Evolutionary conservation across 352 stramenopile genomes (phyloP).

Genomic region (Phytopythium chamaehyphon): DNA sequence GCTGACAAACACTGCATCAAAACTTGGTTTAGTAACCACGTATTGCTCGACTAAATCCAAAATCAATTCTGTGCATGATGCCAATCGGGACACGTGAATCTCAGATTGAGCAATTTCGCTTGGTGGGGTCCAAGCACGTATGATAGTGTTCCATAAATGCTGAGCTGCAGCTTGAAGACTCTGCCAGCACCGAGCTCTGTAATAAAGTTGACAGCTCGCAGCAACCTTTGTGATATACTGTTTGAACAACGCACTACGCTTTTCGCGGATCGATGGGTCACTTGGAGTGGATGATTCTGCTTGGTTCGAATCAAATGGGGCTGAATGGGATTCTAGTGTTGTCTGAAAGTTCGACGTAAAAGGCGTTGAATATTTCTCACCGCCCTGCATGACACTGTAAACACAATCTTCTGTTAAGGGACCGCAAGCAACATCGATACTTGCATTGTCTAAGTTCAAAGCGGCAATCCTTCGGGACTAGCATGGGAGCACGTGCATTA

Average conservation of each 20-base stretch:
- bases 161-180: conserved; percentile 47
- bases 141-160: conserved; percentile 56
- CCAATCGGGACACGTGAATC: conserved; percentile 15
- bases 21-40: neutral
- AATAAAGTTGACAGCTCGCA: conserved; percentile 40
- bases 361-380: neutral
- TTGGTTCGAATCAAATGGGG: too few relatives aligned
- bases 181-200: conserved; percentile 42
- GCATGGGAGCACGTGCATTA: neutral
- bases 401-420: conserved; percentile 32
- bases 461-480: neutral
- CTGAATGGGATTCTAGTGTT: too few relatives aligned
- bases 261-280: conserved; percentile 2
- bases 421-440: conserved; percentile 19
- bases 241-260: conserved; percentile 17
- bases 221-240: conserved; percentile 39
- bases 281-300: neutral
- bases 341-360: neutral
- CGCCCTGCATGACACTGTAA: conserved; percentile 6
- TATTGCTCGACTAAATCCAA: conserved; percentile 54
- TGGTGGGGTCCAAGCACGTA: conserved; percentile 46
- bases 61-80: conserved; percentile 32
- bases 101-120: conserved; percentile 17
- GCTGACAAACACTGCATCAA: neutral
- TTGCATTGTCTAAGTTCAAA: too few relatives aligned